Evolutionary conservation across 1,139 yeast genomes (phyloP), one percentile per base, ranked within the genome.

Genomic region (Arxiozyma slooffiae): DNA sequence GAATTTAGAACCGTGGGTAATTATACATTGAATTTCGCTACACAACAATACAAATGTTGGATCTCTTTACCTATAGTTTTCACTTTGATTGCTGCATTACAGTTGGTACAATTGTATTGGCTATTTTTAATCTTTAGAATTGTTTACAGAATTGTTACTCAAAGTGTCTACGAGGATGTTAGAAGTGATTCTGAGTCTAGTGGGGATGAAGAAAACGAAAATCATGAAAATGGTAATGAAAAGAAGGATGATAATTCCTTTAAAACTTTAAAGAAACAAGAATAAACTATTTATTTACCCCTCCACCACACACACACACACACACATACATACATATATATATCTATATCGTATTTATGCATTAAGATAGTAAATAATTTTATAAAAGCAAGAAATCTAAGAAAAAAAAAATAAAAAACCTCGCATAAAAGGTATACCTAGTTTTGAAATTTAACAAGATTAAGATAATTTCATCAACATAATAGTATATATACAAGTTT

Each of bases 41-140:
- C 94, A 37, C 92, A 89, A 67, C 96, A 90, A 68, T 92, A 90
- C 74, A 92, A 94, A 70, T 92, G 97, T 71, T 88, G 87, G 83
- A 86, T 94, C 58, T 85, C 97, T 18, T 95, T 87, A 71, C 85
- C 86, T 53, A 89, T 92, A 64, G 90, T 92, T 2, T 90, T 92
- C 63, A 70, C 71, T 21, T 77, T 92, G 62, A 77, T 92, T 54
- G 74, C 78, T 51, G 90, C 94, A 1, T 76, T 92, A 57, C 98
- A 92, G 67, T 62, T 87, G 52, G 90, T 92, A 53, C 94, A 92
- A 64, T 62, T 78, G 24, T 92, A 86, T 71, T 92, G 98, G 98
- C 75, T 90, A 54, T 79, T 78, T 61, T 76, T 92, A 63, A 87
- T 94, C 54, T 60, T 85, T 50, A 80, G 97, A 67, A 86, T 92